Base-by-base conservation (phyloP, 2,329 filamentous ascomycete species). In the Mariannaea sp. region DNA sequence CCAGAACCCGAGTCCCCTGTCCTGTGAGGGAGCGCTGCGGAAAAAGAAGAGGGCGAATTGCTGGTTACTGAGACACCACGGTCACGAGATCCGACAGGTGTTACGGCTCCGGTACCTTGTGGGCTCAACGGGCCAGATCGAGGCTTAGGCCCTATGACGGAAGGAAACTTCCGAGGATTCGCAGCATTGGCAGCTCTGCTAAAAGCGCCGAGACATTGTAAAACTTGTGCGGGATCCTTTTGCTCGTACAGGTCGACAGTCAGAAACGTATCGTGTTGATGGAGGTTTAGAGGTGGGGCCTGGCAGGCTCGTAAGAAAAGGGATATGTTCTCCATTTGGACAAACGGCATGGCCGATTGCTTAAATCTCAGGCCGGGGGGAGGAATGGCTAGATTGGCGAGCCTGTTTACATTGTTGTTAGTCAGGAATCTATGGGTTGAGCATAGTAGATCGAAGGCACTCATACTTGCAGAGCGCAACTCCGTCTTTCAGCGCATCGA, bases 271-370 rank as follows among this genome's bases (percentile, higher is more conserved):
- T 99, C 94, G 77, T 99, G 94, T 39, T 92, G 87, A 53, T 90
- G 92, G 55, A 99, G 85, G 72, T 87, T 92, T 46, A 99, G 78
- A 1, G 94, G 94, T 20, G 89, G 84, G 44, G 83, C 78, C 73
- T 96, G 90, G 77, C 92, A 96, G 55, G 91, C 92, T 67, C 84
- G 86, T 48, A 99, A 84, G 75, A 97, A 99, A 69, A 96, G 90
- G 4, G 92, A 95, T 68, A 99, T 97, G 71, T 99, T 99, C 73
- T 99, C 94, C 92, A 97, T 97, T 74, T 99, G 94, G 33, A 97
- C 93, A 70, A 99, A 99, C 0, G 94, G 94, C 93, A 97, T 97
- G 33, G 85, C 76, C 1, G 92, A 96, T 69, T 88, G 81, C 75
- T 97, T 97, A 82, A 89, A 97, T 71, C 88, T 91, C 74, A 96